phyloP scores from a whole-genome alignment of 2,329 filamentous ascomycete species.

The Fusarium sp. region DNA sequence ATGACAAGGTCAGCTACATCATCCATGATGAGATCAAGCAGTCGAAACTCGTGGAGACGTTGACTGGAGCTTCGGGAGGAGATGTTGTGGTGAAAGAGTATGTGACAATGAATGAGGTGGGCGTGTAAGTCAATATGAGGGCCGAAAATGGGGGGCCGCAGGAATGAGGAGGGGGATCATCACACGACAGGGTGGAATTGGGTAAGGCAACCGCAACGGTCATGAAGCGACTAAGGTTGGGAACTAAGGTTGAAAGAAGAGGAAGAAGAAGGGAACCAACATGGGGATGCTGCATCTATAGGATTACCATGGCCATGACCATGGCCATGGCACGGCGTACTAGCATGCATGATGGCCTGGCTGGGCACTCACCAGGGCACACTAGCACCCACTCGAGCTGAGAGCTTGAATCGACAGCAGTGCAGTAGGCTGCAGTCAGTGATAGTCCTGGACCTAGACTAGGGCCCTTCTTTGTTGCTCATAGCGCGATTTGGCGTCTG shows the following conservation, averaged over 20 bases:
- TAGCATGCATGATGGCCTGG: constrained; percentile 17
- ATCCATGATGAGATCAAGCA: constrained; percentile 46
- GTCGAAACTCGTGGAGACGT: background rate
- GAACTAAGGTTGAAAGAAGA: constrained; percentile 2
- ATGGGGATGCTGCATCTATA: constrained; percentile 16
- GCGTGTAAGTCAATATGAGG: constrained; percentile 43
- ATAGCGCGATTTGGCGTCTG: background rate
- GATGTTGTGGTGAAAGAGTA: background rate
- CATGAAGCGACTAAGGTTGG: background rate
- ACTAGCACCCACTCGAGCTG: constrained; percentile 21
- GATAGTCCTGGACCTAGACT: background rate
- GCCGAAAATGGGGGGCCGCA: constrained; percentile 14
- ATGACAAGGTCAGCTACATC: constrained; percentile 55
- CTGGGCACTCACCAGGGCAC: constrained; percentile 27
- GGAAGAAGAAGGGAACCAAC: constrained; percentile 8
- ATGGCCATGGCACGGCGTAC: constrained; percentile 1
- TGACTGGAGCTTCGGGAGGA: background rate
- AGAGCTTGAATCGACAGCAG: constrained; percentile 13
- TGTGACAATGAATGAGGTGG: constrained; percentile 13
- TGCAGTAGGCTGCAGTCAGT: constrained; percentile 11
- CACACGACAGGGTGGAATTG: constrained; percentile 30
- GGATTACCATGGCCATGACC: background rate
- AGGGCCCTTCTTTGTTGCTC: constrained; percentile 9
- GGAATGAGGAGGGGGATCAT: constrained; percentile 21
- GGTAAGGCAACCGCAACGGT: constrained; percentile 8